A percentile compares a stretch with the other conserved stretches of the same genome.
Conservation (phyloP, 495 filamentous ascomycete genomes). For the Trichoderma gamsii region DNA sequence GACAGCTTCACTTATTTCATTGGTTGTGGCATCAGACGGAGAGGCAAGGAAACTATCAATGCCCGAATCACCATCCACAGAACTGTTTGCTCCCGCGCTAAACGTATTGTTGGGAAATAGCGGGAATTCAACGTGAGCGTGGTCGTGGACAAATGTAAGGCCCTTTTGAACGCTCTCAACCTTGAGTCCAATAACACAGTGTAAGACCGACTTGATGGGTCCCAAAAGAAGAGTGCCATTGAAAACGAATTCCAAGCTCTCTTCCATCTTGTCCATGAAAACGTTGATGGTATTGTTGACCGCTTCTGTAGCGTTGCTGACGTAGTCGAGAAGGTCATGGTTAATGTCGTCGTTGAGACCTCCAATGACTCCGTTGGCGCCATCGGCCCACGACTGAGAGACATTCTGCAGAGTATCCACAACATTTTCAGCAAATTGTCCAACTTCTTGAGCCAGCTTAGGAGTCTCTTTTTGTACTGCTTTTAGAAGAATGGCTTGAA, state of each 20-base stretch:
- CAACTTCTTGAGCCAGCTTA: slow-evolving; percentile 66
- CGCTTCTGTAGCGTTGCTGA: slow-evolving; percentile 69
- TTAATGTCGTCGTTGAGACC: slow-evolving; percentile 70
- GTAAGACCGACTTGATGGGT: slow-evolving; percentile 64
- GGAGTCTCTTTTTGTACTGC: slow-evolving; percentile 71
- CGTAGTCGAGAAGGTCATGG: slow-evolving; percentile 79
- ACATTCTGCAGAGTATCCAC: slow-evolving; percentile 65
- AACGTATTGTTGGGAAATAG: slow-evolving; percentile 73
- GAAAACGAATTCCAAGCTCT: slow-evolving; percentile 69
- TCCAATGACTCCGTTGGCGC: slow-evolving; percentile 67
- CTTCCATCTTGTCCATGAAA: slow-evolving; percentile 67
- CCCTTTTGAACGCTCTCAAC: slow-evolving; percentile 70
- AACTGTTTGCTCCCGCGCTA: slow-evolving; percentile 66
- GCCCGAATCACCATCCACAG: slow-evolving; percentile 49
- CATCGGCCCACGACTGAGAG: slow-evolving; percentile 68
- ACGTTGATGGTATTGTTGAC: slow-evolving; percentile 81
- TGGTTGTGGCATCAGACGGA: slow-evolving; percentile 59
- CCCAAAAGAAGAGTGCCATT: slow-evolving; percentile 68
- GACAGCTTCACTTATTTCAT: slow-evolving; percentile 76
- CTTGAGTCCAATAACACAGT: slow-evolving; percentile 73
- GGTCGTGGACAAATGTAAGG: slow-evolving; percentile 80
- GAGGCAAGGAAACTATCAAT: slow-evolving; percentile 69
- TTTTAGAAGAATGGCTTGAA: slow-evolving; percentile 73
- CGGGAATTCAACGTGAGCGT: slow-evolving; percentile 80
- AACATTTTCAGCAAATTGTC: slow-evolving; percentile 74